Evolutionary conservation across 164 flowering plant genomes (phyloP).

Genomic region (Aristolochia fimbriata): DNA sequence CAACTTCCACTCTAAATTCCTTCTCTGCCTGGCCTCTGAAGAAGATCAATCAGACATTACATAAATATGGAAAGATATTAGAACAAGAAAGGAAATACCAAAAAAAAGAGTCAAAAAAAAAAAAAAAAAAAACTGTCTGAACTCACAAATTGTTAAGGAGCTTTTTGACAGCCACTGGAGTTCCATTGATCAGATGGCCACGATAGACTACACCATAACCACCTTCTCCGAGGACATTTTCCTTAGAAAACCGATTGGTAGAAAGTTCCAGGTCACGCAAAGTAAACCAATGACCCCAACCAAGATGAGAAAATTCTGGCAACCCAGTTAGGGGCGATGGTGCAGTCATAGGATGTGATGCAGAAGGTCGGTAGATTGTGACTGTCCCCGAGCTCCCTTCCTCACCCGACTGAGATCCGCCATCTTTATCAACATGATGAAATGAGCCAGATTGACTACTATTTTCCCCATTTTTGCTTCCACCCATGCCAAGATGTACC

Average conservation of each 20-base stretch:
- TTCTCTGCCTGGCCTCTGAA: constrained; percentile 92
- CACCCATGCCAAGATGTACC: constrained; percentile 25
- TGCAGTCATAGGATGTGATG: constrained; percentile 38
- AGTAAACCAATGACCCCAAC: constrained; percentile 98
- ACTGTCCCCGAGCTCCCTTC: constrained; percentile 27
- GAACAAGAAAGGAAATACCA: neutral
- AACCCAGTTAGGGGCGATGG: constrained; percentile 69
- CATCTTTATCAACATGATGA: constrained; percentile 48
- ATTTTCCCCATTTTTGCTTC: constrained; percentile 33
- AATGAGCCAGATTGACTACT: constrained; percentile 57
- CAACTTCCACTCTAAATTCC: constrained; percentile 90
- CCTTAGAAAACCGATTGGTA: constrained; percentile 64
- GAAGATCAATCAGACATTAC: constrained; percentile 5
- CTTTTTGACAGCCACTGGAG: constrained; percentile 82
- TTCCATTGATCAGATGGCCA: constrained; percentile 66
- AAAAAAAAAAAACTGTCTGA: neutral
- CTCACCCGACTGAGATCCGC: constrained; percentile 44
- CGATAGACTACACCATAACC: constrained; percentile 85
- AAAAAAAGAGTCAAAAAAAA: neutral
- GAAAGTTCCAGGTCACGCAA: constrained; percentile 75
- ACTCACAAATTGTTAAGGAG: constrained; percentile 82
- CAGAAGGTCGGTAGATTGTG: constrained; percentile 23
- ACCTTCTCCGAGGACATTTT: constrained; percentile 79
- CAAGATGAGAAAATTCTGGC: constrained; percentile 84
- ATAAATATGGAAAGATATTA: neutral